phyloP scores from a whole-genome alignment of 1,284 basidiomycete genomes.

The Volvariella surrecta region DNA sequence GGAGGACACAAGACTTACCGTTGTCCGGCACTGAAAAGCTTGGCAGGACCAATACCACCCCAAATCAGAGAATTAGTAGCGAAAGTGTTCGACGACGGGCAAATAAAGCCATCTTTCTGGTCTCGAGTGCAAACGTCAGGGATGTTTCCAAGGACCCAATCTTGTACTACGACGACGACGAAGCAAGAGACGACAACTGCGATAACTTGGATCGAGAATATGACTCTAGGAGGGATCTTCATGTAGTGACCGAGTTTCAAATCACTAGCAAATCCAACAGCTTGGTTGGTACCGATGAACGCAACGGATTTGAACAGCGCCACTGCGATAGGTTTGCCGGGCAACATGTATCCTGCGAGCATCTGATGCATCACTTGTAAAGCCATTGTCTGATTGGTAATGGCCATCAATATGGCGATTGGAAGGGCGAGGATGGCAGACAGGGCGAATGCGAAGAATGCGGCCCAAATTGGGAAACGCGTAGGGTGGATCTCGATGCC shows the following conservation, averaged over 20 bases:
- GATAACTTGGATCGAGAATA: constrained; percentile 66
- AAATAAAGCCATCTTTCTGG: constrained; percentile 57
- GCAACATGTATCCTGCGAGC: constrained; percentile 68
- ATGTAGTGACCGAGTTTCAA: constrained; percentile 81
- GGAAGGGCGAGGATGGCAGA: constrained; percentile 57
- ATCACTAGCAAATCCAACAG: constrained; percentile 51
- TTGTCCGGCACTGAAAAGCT: constrained; percentile 60
- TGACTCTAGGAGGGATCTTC: constrained; percentile 74
- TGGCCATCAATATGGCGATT: constrained; percentile 75
- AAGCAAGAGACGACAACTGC: constrained; percentile 55
- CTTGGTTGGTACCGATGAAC: constrained; percentile 58
- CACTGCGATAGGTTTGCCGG: constrained; percentile 71
- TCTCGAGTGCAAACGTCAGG: constrained; percentile 58
- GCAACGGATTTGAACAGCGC: constrained; percentile 76
- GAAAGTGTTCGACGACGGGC: constrained; percentile 58
- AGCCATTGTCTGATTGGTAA: constrained; percentile 71
- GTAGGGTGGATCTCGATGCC: constrained; percentile 65
- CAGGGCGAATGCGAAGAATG: constrained; percentile 49
- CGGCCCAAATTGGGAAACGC: constrained; percentile 70
- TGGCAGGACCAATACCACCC: constrained; percentile 71
- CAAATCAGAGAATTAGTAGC: constrained; percentile 69
- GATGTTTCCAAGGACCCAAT: constrained; percentile 70
- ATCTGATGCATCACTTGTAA: constrained; percentile 71
- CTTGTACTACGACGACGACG: constrained; percentile 53
- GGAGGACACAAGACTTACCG: too few relatives aligned